phyloP scores from a whole-genome alignment of 208 protist species.

The Angomonas ambiguus region DNA sequence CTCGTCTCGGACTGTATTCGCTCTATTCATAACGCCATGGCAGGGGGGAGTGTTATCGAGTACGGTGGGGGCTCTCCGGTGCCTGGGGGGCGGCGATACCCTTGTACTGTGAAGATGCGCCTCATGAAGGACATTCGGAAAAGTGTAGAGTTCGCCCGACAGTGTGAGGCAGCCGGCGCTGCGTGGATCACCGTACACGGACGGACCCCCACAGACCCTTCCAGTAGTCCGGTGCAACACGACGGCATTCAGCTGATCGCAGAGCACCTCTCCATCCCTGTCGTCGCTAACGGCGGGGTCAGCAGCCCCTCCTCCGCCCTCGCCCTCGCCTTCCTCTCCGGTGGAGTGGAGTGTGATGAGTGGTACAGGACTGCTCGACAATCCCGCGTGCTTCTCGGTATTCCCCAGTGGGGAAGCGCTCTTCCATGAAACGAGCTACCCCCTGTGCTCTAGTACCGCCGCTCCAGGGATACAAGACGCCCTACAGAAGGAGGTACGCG shows the following conservation, averaged over 20 bases:
- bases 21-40: conserved; percentile 48
- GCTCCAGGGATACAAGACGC: background rate
- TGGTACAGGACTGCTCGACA: conserved; percentile 75
- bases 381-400: conserved; percentile 51
- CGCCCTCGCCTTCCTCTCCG: conserved; percentile 34
- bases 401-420: background rate
- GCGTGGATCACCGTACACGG: conserved; percentile 87
- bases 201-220: conserved; percentile 46
- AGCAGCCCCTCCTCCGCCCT: conserved; percentile 45
- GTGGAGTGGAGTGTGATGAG: conserved; percentile 62
- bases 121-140: conserved; percentile 48
- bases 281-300: conserved; percentile 85
- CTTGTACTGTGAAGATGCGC: conserved; percentile 87
- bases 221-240: conserved; percentile 47
- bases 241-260: conserved; percentile 61
- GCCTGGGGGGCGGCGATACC: conserved; percentile 6
- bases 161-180: conserved; percentile 71
- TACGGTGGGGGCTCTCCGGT: background rate
- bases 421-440: background rate
- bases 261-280: conserved; percentile 61
- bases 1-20: conserved; percentile 74
- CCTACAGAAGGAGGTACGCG: background rate
- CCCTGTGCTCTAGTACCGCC: background rate
- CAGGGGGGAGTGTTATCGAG: background rate
- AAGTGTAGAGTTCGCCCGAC: conserved; percentile 82